Percentiles rank a stretch among this genome's conserved stretches.
These are phyloP conservation scores for Rhipidocladum racemiflorum DNA, from an alignment of 176 grass and related monocot species.

Conservation along the genomic window DNA sequence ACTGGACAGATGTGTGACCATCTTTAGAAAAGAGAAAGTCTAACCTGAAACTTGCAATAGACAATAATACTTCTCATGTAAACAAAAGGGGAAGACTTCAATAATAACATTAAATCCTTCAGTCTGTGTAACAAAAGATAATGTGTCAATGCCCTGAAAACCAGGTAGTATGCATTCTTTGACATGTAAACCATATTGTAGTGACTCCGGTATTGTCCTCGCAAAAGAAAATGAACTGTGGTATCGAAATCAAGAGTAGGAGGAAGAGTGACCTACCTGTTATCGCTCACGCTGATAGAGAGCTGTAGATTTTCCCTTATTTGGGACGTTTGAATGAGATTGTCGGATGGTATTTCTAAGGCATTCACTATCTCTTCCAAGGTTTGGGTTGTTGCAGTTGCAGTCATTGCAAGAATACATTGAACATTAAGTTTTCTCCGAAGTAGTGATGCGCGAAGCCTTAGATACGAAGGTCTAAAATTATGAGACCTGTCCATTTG, in stretches of 20 bases:
- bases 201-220: background rate
- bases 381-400: conserved; percentile 82
- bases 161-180: conserved; percentile 12
- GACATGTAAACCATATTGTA: conserved; percentile 5
- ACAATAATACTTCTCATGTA: conserved; percentile 87
- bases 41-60: conserved; percentile 98
- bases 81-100: conserved; percentile 76
- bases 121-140: conserved; percentile 44
- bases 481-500: conserved; percentile 84
- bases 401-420: conserved; percentile 98
- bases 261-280: conserved; percentile 49
- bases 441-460: conserved; percentile 79
- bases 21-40: conserved; percentile 33
- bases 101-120: conserved; percentile 79
- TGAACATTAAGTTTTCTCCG: conserved; percentile 66
- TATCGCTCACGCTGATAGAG: conserved; percentile 59
- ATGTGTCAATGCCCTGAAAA: background rate
- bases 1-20: conserved; percentile 15
- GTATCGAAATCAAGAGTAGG: background rate
- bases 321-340: conserved; percentile 68
- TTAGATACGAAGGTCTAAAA: conserved; percentile 96
- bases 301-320: conserved; percentile 82
- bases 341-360: conserved; percentile 73
- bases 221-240: background rate
- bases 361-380: conserved; percentile 70